These are phyloP conservation scores for Alliaria petiolata DNA, from an alignment of 345 rosid genomes.

Conservation along the genomic window DNA sequence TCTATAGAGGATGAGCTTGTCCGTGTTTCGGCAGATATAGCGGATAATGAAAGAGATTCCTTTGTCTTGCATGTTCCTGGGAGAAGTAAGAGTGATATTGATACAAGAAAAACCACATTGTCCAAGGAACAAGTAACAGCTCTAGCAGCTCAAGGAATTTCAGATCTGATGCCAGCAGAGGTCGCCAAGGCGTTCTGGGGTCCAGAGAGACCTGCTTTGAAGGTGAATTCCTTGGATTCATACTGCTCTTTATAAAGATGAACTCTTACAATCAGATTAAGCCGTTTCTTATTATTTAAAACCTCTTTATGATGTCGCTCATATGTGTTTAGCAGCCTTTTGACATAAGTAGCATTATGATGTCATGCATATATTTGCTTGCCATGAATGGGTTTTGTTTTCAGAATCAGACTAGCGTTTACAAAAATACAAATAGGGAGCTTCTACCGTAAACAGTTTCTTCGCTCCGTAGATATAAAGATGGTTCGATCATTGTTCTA, in stretches of 20 bases:
- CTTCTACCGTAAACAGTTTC: not conserved
- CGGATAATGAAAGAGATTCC: constrained; percentile 65
- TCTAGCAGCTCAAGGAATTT: constrained; percentile 73
- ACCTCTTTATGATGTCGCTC: not conserved
- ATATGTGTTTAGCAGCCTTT: not conserved
- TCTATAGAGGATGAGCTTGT: constrained; percentile 64
- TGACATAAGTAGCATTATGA: not conserved
- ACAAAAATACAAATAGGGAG: not conserved
- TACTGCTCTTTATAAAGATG: not conserved
- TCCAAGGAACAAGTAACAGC: constrained; percentile 69
- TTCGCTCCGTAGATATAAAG: not conserved
- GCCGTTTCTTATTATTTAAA: not conserved
- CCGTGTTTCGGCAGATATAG: constrained; percentile 71
- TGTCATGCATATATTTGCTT: not conserved
- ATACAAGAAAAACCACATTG: constrained; percentile 38
- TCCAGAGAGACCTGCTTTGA: constrained; percentile 68
- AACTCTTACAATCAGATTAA: constrained; percentile 5
- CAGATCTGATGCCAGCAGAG: constrained; percentile 93
- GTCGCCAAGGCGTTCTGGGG: constrained; percentile 82
- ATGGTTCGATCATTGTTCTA: constrained; percentile 26
- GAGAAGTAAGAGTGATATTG: constrained; percentile 37
- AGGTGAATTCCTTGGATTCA: constrained; percentile 43
- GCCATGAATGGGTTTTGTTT: not conserved
- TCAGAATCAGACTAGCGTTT: not conserved
- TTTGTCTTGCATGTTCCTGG: constrained; percentile 67